Conservation (phyloP, 441 rosid species). For the Kokia cookei region DNA sequence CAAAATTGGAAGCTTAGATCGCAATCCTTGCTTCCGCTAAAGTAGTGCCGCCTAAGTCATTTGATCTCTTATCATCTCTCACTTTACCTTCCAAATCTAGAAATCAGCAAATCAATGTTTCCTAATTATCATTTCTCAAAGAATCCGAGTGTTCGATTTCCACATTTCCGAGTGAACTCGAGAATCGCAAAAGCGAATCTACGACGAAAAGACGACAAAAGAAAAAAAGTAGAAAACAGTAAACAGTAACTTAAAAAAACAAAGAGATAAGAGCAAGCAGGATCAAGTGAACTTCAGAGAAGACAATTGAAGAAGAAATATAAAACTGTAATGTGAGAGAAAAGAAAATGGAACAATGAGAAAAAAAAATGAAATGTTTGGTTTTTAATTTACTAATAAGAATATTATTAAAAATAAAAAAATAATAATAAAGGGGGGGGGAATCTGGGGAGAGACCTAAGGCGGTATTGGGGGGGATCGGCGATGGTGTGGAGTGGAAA, state of each 20-base stretch:
- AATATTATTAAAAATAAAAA: background rate
- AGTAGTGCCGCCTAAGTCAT: conserved; percentile 26
- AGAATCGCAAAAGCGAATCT: background rate
- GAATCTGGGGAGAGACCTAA: background rate
- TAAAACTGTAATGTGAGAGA: background rate
- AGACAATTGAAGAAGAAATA: background rate
- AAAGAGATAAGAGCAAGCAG: background rate
- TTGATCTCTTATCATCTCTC: conserved; percentile 20
- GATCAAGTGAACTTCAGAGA: conserved; percentile 6
- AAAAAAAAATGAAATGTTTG: background rate
- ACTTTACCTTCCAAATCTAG: conserved; percentile 7
- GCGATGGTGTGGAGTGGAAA: background rate
- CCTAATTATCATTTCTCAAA: conserved; percentile 9
- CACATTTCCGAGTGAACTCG: conserved; percentile 5
- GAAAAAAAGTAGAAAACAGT: background rate
- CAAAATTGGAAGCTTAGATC: conserved; percentile 32
- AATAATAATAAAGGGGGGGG: no score
- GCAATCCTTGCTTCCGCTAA: conserved; percentile 37
- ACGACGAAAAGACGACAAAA: background rate
- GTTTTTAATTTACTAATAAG: background rate
- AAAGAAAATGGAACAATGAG: background rate
- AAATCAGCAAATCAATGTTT: background rate
- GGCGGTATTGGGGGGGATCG: conserved; percentile 3
- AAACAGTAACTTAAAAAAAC: background rate
- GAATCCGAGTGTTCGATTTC: conserved; percentile 1